These are phyloP conservation scores for Phytophthora hibernalis DNA, from an alignment of 352 stramenopile species.

Conservation along the genomic window DNA sequence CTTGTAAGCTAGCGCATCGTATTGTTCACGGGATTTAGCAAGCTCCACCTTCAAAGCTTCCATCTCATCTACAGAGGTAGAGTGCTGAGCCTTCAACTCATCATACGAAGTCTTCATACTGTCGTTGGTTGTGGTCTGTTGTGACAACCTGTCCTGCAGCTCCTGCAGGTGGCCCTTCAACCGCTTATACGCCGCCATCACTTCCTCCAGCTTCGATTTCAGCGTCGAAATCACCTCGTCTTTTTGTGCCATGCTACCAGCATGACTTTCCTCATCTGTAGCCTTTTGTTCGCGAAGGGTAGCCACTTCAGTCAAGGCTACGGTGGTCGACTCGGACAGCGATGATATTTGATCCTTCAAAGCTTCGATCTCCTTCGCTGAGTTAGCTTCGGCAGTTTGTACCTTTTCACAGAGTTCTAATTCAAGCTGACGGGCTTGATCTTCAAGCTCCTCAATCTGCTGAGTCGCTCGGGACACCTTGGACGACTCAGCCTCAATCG, in stretches of 20 bases:
- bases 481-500: slow-evolving; percentile 11
- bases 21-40: slow-evolving; percentile 24
- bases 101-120: slow-evolving; percentile 34
- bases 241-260: slow-evolving; percentile 27
- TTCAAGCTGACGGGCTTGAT: slow-evolving; percentile 26
- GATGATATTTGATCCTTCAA: slow-evolving; percentile 34
- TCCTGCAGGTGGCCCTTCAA: slow-evolving; percentile 57
- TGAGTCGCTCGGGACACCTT: slow-evolving; percentile 15
- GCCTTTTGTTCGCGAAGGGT: slow-evolving; percentile 25
- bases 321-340: slow-evolving; percentile 22
- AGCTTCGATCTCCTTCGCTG: slow-evolving; percentile 23
- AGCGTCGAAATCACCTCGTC: slow-evolving; percentile 63
- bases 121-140: slow-evolving; percentile 44
- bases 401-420: slow-evolving; percentile 25
- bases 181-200: slow-evolving; percentile 68
- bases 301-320: slow-evolving; percentile 22
- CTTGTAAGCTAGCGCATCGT: slow-evolving; percentile 17
- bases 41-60: slow-evolving; percentile 44
- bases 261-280: slow-evolving; percentile 23
- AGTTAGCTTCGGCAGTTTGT: slow-evolving; percentile 11
- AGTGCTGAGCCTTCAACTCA: slow-evolving; percentile 32
- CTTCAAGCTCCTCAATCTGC: slow-evolving; percentile 26
- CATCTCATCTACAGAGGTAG: slow-evolving; percentile 30
- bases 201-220: slow-evolving; percentile 68
- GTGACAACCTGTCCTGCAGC: slow-evolving; percentile 49